Evolutionary conservation across 805 yeast species (phyloP).

Genomic region (Starmerella riodocensis): DNA sequence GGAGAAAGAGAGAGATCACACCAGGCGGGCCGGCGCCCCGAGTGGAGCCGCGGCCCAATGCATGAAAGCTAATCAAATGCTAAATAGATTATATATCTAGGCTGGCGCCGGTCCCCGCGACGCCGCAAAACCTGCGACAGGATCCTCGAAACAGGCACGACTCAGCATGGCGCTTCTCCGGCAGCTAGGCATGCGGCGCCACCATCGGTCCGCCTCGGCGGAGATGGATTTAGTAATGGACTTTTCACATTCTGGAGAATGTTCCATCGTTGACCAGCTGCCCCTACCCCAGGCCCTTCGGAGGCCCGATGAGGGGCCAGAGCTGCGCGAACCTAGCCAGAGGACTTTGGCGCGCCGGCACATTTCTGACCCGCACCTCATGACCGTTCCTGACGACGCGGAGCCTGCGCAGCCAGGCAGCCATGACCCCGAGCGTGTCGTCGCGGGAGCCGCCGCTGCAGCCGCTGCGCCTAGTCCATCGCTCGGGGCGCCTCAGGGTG

Average conservation of each 20-base stretch:
- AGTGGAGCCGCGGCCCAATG: too few species aligned
- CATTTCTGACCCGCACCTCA: neutral
- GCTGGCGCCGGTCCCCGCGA: too few species aligned
- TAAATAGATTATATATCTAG: too few species aligned
- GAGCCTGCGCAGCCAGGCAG: neutral
- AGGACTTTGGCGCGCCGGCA: neutral
- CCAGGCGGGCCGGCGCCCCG: too few species aligned
- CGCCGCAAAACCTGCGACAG: too few species aligned
- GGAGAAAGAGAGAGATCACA: too few species aligned
- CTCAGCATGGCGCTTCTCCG: neutral
- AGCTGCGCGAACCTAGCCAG: neutral
- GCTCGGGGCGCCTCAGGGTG: too few species aligned
- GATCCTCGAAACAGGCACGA: too few species aligned
- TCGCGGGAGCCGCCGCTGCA: too few species aligned
- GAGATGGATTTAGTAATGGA: constrained; percentile 11
- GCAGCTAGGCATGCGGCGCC: neutral
- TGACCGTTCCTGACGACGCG: neutral
- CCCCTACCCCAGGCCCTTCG: constrained; percentile 3
- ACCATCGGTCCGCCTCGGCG: constrained; percentile 3
- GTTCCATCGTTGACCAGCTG: neutral
- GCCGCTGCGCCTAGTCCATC: too few species aligned
- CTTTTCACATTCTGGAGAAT: neutral
- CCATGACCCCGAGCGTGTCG: too few species aligned
- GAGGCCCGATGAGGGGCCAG: neutral
- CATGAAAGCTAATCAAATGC: too few species aligned